Percentiles rank a stretch among this genome's conserved stretches.
These are phyloP conservation scores for Neohortaea acidophila DNA, from an alignment of 495 filamentous ascomycete genomes.

Conservation along the genomic window DNA sequence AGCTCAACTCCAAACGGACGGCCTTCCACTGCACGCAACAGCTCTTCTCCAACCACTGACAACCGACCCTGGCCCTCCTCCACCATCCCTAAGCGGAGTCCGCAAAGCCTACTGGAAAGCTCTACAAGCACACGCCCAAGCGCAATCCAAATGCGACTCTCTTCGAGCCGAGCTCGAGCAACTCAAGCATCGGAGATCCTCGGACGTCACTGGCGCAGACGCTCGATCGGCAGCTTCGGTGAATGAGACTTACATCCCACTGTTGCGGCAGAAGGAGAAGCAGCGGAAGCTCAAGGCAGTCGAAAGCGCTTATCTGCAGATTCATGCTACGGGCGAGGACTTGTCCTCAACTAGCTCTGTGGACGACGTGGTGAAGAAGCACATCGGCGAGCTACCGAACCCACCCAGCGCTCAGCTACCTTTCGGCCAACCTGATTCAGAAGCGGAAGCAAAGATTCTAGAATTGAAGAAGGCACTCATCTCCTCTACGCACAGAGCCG, in stretches of 20 bases:
- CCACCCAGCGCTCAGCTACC: constrained; percentile 2
- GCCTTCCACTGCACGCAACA: constrained; percentile 1
- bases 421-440: constrained; percentile 4
- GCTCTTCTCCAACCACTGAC: constrained; percentile 4
- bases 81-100: constrained; percentile 8
- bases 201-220: neutral
- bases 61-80: neutral
- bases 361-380: constrained; percentile 7
- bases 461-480: constrained; percentile 17
- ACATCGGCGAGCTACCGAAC: constrained; percentile 10
- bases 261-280: constrained; percentile 13
- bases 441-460: constrained; percentile 10
- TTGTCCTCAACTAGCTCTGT: neutral
- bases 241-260: constrained; percentile 3
- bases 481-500: constrained; percentile 2
- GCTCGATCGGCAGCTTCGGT: neutral
- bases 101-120: constrained; percentile 19
- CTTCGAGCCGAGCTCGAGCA: constrained; percentile 14
- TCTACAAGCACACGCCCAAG: constrained; percentile 15
- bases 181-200: neutral
- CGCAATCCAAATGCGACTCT: constrained; percentile 16
- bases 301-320: constrained; percentile 2
- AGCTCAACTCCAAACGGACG: constrained; percentile 2
- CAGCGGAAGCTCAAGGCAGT: constrained; percentile 12
- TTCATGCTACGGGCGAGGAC: neutral